These are phyloP conservation scores for Tilletia setariae DNA, from an alignment of 1,284 basidiomycete species.

Conservation along the genomic window DNA sequence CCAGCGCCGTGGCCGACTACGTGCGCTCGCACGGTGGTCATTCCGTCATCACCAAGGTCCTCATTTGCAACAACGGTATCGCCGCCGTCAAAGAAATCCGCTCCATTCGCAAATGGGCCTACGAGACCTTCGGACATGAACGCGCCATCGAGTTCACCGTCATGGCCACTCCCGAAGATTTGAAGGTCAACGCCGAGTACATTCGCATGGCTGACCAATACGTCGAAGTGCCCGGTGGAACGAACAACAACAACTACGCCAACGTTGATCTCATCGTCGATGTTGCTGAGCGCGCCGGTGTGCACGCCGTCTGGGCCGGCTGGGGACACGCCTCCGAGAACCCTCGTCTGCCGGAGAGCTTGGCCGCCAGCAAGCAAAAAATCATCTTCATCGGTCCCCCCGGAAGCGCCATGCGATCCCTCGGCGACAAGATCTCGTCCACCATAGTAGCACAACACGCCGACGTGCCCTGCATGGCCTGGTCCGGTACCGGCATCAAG, in stretches of 20 bases:
- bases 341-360: conserved; percentile 90
- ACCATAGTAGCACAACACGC: conserved; percentile 98
- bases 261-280: conserved; percentile 99
- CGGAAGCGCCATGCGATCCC: conserved; percentile 95
- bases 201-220: conserved; percentile 99
- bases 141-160: conserved; percentile 96
- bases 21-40: conserved; percentile 89
- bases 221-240: conserved; percentile 95
- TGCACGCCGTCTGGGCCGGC: conserved; percentile 99
- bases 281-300: conserved; percentile 91
- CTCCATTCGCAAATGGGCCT: conserved; percentile 98
- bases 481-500: conserved; percentile 93
- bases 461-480: conserved; percentile 96
- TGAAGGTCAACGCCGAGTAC: conserved; percentile 96
- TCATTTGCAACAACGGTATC: conserved; percentile 68
- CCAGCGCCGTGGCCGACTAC: conserved; percentile 81
- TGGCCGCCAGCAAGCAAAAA: conserved; percentile 86
- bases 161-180: conserved; percentile 98
- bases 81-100: conserved; percentile 99
- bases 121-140: conserved; percentile 97
- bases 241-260: conserved; percentile 99
- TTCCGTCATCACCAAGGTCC: conserved; percentile 95
- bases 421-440: conserved; percentile 99
- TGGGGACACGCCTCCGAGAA: conserved; percentile 99
- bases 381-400: conserved; percentile 99